Base-by-base conservation (phyloP, 495 filamentous ascomycete genomes). In the Lindgomyces ingoldianus region DNA sequence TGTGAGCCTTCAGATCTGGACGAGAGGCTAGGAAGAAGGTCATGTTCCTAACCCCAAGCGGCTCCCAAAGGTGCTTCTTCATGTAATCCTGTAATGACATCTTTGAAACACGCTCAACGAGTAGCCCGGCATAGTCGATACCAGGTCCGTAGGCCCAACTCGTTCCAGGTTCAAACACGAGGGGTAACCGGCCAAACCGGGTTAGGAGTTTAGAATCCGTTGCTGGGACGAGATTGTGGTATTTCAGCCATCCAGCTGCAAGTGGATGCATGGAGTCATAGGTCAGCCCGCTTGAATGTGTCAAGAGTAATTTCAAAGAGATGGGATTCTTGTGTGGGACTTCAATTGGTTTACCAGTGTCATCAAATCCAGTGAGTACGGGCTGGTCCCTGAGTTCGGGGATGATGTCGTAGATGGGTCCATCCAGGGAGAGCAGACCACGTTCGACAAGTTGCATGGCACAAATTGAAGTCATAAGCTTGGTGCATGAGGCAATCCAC, bases 51-150 rank as follows among this genome's bases (percentile, higher is more conserved):
- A 82, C 79, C 21, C 76, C 79, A 1, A 86, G 65, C 10, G 73
- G 76, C 11, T 69, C 64, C 36, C 75, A 84, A 1, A 87, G 76
- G 25, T 80, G 69, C 61, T 68, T 56, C 19, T 77, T 65, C 73
- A 86, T 78, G 62, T 76, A 78, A 19, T 80, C 71, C 12, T 77
- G 76, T 24, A 85, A 50, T 2, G 48, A 56, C 45, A 56, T 19
- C 29, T 36, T 36, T 3, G 41, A 51, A 0, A 39, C 57, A 6
- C 67, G 54, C 45, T 69, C 62, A 18, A 69, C 33, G 4, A 65
- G n/a, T 1, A 61, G 16, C 1, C 73, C 74, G 0, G 69, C 71
- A 39, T 47, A 74, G 55, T 75, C 74, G 19, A 70, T 60, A 8
- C 67, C 46, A 3, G 61, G 22, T 25, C 70, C 60, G 45, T 78